Evolutionary conservation across 345 rosid genomes (phyloP).

Genomic region (Eutrema yunnanense): DNA sequence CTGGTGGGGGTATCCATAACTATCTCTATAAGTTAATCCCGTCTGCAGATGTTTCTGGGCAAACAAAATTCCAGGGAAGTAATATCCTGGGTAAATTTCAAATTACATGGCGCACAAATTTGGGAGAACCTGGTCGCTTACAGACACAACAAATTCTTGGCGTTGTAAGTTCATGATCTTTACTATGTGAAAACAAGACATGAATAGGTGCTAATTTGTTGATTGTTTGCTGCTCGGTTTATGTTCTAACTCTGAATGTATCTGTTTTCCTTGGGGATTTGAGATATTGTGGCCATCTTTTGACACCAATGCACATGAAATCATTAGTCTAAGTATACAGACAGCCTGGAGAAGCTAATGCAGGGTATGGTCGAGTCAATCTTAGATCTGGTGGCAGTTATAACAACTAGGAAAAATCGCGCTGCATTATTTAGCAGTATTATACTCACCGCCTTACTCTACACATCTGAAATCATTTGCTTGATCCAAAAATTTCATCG

Average conservation of each 20-base stretch:
- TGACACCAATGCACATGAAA: not conserved
- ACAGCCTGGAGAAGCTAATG: not conserved
- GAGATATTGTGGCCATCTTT: not conserved
- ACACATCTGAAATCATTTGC: not conserved
- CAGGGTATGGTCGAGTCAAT: not conserved
- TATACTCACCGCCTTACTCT: conserved; percentile 12
- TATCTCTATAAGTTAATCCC: conserved; percentile 67
- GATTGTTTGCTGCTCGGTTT: not conserved
- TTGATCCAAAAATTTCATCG: not conserved
- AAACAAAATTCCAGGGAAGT: conserved; percentile 53
- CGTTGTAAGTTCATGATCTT: conserved; percentile 47
- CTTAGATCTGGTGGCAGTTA: not conserved
- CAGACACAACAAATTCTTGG: conserved; percentile 98
- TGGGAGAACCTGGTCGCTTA: conserved; percentile 97
- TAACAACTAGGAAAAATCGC: conserved; percentile 12
- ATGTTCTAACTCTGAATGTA: not conserved
- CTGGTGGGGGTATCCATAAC: conserved; percentile 87
- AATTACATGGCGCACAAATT: conserved; percentile 93
- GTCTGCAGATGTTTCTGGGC: conserved; percentile 42
- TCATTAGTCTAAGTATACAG: not conserved
- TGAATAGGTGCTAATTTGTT: not conserved
- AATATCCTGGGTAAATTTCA: conserved; percentile 91
- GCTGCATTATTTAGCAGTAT: not conserved
- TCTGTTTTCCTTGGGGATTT: not conserved
- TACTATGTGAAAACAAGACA: not conserved